phyloP scores from a whole-genome alignment of 768 basidiomycete genomes.

The Collybia mongolica region DNA sequence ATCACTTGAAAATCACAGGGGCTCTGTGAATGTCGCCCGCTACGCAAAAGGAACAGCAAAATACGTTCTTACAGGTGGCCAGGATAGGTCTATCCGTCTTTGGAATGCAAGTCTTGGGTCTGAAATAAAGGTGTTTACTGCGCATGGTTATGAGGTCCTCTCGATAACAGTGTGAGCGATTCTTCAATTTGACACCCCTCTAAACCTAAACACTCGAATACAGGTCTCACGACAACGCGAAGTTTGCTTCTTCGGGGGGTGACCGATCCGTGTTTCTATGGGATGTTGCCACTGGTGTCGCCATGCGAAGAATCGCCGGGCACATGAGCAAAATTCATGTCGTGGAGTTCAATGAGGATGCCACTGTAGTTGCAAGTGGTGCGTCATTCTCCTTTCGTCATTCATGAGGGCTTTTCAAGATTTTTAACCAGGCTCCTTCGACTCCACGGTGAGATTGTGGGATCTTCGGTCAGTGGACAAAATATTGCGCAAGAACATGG shows the following conservation, averaged over 20 bases:
- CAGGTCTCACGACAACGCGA: constrained; percentile 91
- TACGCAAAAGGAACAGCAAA: constrained; percentile 88
- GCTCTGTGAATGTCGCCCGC: constrained; percentile 86
- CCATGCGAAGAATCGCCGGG: constrained; percentile 79
- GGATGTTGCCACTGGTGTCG: constrained; percentile 90
- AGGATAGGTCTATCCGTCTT: constrained; percentile 84
- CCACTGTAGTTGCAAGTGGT: constrained; percentile 89
- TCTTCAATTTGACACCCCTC: constrained; percentile 1
- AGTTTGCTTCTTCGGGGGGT: constrained; percentile 92
- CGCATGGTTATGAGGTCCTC: constrained; percentile 95
- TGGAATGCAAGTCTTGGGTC: constrained; percentile 88
- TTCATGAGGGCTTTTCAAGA: background rate
- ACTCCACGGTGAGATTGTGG: constrained; percentile 90
- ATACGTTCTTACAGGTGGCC: constrained; percentile 91
- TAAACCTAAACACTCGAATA: background rate
- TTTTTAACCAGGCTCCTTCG: constrained; percentile 73
- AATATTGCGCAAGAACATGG: background rate
- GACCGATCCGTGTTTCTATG: constrained; percentile 92
- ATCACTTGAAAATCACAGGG: constrained; percentile 69
- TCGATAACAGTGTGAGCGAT: constrained; percentile 79
- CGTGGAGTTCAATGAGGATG: constrained; percentile 89
- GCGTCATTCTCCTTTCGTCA: constrained; percentile 12
- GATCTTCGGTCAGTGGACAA: constrained; percentile 68
- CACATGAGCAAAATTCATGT: constrained; percentile 90
- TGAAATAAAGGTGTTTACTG: constrained; percentile 89